These are phyloP conservation scores for Cymbopogon citratus DNA, from an alignment of 176 grass and related monocot species.

Conservation along the genomic window DNA sequence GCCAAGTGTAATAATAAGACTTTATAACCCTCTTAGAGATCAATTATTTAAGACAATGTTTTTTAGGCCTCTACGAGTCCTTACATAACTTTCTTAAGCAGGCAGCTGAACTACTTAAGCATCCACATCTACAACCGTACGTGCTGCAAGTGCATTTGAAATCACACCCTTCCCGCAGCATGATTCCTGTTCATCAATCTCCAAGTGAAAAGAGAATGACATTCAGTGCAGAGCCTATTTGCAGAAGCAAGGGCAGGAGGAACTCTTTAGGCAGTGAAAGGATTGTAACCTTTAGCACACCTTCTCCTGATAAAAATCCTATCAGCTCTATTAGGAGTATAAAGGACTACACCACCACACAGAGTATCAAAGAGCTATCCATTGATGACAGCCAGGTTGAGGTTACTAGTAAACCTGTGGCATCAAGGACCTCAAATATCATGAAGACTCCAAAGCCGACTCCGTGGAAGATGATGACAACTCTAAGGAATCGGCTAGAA, in stretches of 20 bases:
- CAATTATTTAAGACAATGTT: neutral
- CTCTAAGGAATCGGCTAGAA: conserved; percentile 33
- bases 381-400: conserved; percentile 27
- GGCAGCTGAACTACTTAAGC: conserved; percentile 75
- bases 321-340: conserved; percentile 32
- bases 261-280: conserved; percentile 55
- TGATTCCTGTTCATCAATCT: conserved; percentile 23
- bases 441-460: no score
- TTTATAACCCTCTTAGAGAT: neutral
- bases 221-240: conserved; percentile 32
- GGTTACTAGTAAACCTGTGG: conserved; percentile 28
- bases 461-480: conserved; percentile 36
- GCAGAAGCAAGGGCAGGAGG: conserved; percentile 40
- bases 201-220: conserved; percentile 44
- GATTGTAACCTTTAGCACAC: conserved; percentile 35
- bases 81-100: conserved; percentile 28
- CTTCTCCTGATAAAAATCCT: conserved; percentile 31
- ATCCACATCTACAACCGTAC: conserved; percentile 67
- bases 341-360: conserved; percentile 32
- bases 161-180: conserved; percentile 31
- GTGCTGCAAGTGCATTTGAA: conserved; percentile 82
- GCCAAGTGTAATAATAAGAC: conserved; percentile 72
- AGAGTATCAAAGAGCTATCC: conserved; percentile 18
- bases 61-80: neutral
- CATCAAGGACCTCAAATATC: conserved; percentile 28